Conservation (phyloP, 164 flowering plant genomes). For the Tinospora cordifolia region DNA sequence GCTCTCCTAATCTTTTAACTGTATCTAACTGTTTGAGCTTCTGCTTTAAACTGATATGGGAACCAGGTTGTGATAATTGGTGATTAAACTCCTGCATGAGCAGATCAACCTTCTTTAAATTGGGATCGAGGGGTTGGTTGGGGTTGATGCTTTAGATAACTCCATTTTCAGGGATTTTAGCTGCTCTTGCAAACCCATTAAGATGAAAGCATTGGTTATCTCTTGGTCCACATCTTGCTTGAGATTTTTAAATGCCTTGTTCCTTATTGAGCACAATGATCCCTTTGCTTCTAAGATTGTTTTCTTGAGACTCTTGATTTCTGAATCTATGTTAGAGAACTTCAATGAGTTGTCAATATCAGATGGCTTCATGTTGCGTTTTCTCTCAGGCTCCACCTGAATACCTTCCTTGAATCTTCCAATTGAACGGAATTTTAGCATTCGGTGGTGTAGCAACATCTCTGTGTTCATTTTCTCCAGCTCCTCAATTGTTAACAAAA, state of each 20-base stretch:
- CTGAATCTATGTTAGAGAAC: slow-evolving; percentile 15
- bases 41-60: slow-evolving; percentile 40
- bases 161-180: slow-evolving; percentile 43
- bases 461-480: slow-evolving; percentile 58
- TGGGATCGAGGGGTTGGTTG: slow-evolving; percentile 25
- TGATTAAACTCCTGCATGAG: slow-evolving; percentile 42
- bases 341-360: slow-evolving; percentile 11
- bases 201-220: slow-evolving; percentile 46
- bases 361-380: slow-evolving; percentile 49
- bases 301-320: slow-evolving; percentile 47
- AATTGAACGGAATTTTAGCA: slow-evolving; percentile 58
- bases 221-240: slow-evolving; percentile 56
- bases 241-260: slow-evolving; percentile 56
- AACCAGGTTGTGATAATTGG: slow-evolving; percentile 47
- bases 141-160: slow-evolving; percentile 31
- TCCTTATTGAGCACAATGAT: slow-evolving; percentile 34
- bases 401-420: slow-evolving; percentile 69
- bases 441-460: slow-evolving; percentile 50
- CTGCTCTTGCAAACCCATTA: slow-evolving; percentile 48
- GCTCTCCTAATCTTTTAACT: slow-evolving; percentile 34
- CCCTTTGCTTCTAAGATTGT: slow-evolving; percentile 45
- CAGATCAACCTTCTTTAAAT: slow-evolving; percentile 36
- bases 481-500: slow-evolving; percentile 39
- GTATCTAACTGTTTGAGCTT: slow-evolving; percentile 64
- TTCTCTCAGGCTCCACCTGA: slow-evolving; percentile 48